Percentiles rank a stretch among this genome's conserved stretches.
These are phyloP conservation scores for Blastocystis sp. DNA, from an alignment of 352 stramenopile species.

Conservation along the genomic window DNA sequence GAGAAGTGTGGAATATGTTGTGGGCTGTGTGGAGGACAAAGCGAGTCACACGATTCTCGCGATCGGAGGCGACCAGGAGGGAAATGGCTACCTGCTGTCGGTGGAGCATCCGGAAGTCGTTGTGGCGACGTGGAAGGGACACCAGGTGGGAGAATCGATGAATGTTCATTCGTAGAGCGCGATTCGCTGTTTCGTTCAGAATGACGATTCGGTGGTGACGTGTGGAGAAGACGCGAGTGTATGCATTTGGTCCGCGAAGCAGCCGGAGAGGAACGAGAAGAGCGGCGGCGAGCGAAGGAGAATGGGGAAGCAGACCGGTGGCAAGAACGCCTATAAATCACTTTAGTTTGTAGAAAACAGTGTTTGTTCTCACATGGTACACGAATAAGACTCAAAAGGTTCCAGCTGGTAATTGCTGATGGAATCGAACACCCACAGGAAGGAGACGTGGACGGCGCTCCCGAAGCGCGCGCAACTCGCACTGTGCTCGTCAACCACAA, in stretches of 20 bases:
- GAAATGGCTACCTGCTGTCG: slow-evolving; percentile 17
- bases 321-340: slow-evolving; percentile 44
- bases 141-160: neutral
- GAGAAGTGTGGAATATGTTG: slow-evolving; percentile 35
- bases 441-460: neutral
- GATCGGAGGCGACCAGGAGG: slow-evolving; percentile 31
- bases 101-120: slow-evolving; percentile 22
- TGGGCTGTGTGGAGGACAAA: slow-evolving; percentile 11
- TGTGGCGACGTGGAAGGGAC: slow-evolving; percentile 39
- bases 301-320: neutral
- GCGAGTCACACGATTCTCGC: neutral
- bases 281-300: slow-evolving; percentile 8
- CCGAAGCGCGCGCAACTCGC: neutral
- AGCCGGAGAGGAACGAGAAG: neutral
- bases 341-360: slow-evolving; percentile 33
- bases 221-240: slow-evolving; percentile 66
- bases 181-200: slow-evolving; percentile 18
- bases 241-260: slow-evolving; percentile 21
- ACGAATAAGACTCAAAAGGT: neutral
- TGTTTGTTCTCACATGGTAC: neutral
- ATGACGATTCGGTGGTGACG: neutral
- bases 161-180: neutral
- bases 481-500: neutral
- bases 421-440: slow-evolving; percentile 41
- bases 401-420: slow-evolving; percentile 18